Percentiles rank a stretch among this genome's conserved stretches.
Conservation (phyloP, 116 monocot genomes). For the Thalassia testudinum region DNA sequence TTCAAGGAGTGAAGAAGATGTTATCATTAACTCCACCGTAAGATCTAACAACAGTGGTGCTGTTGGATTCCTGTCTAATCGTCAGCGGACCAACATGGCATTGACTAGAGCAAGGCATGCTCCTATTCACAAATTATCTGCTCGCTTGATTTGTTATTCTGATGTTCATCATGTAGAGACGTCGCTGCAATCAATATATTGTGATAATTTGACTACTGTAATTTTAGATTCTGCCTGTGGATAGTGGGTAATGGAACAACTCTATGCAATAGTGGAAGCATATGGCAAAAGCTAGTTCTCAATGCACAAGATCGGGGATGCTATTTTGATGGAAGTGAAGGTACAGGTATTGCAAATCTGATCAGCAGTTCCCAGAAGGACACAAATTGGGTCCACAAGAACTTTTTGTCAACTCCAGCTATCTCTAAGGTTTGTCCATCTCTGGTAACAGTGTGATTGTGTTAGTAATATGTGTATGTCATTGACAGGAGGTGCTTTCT, state of each 20-base stretch:
- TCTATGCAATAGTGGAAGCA: slow-evolving; percentile 14
- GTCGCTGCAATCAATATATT: too few species aligned
- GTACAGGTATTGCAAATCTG: too few species aligned
- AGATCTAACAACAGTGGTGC: slow-evolving; percentile 20
- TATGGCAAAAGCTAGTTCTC: slow-evolving; percentile 26
- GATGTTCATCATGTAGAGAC: too few species aligned
- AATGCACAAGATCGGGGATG: slow-evolving; percentile 32
- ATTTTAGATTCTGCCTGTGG: slow-evolving; percentile 38
- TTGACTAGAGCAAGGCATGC: slow-evolving; percentile 47
- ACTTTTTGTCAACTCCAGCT: too few species aligned
- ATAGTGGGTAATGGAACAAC: slow-evolving; percentile 35
- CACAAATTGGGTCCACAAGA: too few species aligned
- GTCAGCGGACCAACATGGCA: slow-evolving; percentile 41
- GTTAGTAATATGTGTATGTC: too few species aligned
- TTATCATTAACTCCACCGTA: slow-evolving; percentile 7
- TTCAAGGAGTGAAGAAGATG: slow-evolving; percentile 14
- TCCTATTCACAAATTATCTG: background rate
- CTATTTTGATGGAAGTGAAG: slow-evolving; percentile 18
- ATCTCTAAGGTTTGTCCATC: too few species aligned
- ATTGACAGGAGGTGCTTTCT: too few species aligned
- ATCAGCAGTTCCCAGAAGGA: too few species aligned
- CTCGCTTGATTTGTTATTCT: too few species aligned
- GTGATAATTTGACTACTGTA: too few species aligned
- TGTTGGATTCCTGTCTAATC: slow-evolving; percentile 38
- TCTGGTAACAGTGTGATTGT: too few species aligned